phyloP scores from a whole-genome alignment of 495 filamentous ascomycete species.

The Pyronema omphalodes region DNA sequence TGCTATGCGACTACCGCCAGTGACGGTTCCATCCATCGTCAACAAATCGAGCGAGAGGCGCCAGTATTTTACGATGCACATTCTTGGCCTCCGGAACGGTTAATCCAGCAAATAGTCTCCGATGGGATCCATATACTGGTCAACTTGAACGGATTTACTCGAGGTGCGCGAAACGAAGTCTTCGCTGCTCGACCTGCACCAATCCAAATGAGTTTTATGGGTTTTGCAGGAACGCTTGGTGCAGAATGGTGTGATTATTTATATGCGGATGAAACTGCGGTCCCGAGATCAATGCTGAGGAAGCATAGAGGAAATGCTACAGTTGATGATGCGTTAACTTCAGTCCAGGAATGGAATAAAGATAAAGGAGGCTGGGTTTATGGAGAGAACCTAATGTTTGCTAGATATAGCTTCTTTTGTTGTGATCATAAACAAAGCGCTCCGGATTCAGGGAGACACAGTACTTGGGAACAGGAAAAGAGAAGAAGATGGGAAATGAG shows the following conservation, averaged over 20 bases:
- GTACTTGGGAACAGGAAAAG: constrained; percentile 78
- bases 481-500: constrained; percentile 77
- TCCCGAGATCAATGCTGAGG: constrained; percentile 64
- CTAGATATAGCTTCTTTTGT: constrained; percentile 94
- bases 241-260: constrained; percentile 99
- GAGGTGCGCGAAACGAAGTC: constrained; percentile 91
- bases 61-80: constrained; percentile 84
- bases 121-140: constrained; percentile 93
- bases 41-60: constrained; percentile 86
- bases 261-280: constrained; percentile 71
- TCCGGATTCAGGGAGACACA: constrained; percentile 42
- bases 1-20: constrained; percentile 95
- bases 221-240: constrained; percentile 87
- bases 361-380: constrained; percentile 69
- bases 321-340: constrained; percentile 34
- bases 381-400: constrained; percentile 90
- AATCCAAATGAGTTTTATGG: constrained; percentile 99
- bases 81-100: constrained; percentile 61
- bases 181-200: constrained; percentile 90
- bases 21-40: constrained; percentile 77
- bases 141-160: constrained; percentile 93
- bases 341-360: constrained; percentile 23
- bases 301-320: constrained; percentile 56
- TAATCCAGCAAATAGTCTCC: constrained; percentile 79
- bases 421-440: constrained; percentile 93